A percentile compares a stretch with the other conserved stretches of the same genome.
Evolutionary conservation across 805 yeast species (phyloP).

Genomic region (Zygosaccharomyces bailii): DNA sequence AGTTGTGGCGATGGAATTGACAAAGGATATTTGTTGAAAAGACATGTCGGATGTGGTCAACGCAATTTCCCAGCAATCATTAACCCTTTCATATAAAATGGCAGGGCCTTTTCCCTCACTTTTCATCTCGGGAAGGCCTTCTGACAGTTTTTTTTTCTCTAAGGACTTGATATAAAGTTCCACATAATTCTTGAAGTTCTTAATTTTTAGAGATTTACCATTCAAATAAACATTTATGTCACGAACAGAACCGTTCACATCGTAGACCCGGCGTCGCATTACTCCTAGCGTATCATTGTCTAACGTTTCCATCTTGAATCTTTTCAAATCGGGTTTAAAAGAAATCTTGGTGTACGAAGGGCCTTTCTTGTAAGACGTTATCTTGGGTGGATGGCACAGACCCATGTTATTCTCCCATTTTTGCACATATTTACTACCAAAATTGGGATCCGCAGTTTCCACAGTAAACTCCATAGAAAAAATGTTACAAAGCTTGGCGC

Average conservation of each 20-base stretch:
- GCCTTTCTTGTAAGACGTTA: conserved; percentile 48
- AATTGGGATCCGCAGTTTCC: conserved; percentile 79
- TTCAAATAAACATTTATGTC: conserved; percentile 77
- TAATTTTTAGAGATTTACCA: conserved; percentile 64
- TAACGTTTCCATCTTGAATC: conserved; percentile 79
- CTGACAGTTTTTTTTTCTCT: conserved; percentile 43
- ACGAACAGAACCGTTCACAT: conserved; percentile 87
- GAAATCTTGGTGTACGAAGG: conserved; percentile 82
- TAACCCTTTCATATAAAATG: conserved; percentile 73
- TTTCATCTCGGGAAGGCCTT: conserved; percentile 37
- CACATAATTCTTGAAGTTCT: conserved; percentile 79
- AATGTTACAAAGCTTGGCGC: conserved; percentile 95
- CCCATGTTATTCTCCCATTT: conserved; percentile 88
- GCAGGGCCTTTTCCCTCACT: conserved; percentile 43
- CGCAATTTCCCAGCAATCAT: conserved; percentile 94
- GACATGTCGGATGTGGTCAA: conserved; percentile 88
- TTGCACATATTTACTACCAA: conserved; percentile 66
- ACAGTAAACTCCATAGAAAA: conserved; percentile 83
- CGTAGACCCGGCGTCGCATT: conserved; percentile 89
- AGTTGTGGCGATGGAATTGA: conserved; percentile 95
- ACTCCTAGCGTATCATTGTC: conserved; percentile 84
- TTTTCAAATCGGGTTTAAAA: conserved; percentile 80
- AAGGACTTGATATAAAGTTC: conserved; percentile 84
- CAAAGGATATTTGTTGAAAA: conserved; percentile 94
- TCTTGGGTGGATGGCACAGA: conserved; percentile 68